Conservation (phyloP, 768 basidiomycete species). For the Dioszegia hungarica region DNA sequence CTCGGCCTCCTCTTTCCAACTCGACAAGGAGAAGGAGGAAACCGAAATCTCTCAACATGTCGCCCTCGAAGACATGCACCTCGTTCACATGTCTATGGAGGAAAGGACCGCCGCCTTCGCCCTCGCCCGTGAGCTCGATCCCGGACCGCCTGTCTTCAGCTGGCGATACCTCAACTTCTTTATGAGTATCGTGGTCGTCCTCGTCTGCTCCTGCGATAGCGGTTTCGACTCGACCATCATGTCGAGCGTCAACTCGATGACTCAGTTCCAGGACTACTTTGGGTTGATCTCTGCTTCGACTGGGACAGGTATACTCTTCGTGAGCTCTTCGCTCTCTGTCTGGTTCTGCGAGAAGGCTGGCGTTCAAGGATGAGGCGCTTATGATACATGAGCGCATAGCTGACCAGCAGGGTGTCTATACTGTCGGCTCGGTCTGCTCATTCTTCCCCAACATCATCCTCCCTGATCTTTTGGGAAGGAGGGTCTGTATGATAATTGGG, state of each 20-base stretch:
- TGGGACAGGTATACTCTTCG: slow-evolving; percentile 57
- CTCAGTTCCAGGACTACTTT: slow-evolving; percentile 53
- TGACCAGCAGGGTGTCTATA: slow-evolving; percentile 54
- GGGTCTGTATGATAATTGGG: slow-evolving; percentile 56
- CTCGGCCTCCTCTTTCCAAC: no score
- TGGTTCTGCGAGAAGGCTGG: no score
- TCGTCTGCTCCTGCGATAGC: background rate
- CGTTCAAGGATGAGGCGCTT: no score
- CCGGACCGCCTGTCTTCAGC: slow-evolving; percentile 7
- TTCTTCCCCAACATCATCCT: slow-evolving; percentile 50
- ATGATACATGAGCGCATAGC: no score
- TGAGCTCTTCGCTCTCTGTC: slow-evolving; percentile 13
- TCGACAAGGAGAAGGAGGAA: no score
- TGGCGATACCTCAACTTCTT: slow-evolving; percentile 8
- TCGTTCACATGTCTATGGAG: slow-evolving; percentile 14
- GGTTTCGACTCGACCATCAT: slow-evolving; percentile 59
- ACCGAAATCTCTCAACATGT: no score
- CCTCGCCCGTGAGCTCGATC: slow-evolving; percentile 16
- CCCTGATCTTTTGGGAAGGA: slow-evolving; percentile 55
- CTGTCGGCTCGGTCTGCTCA: slow-evolving; percentile 44
- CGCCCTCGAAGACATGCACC: background rate
- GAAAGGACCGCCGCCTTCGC: slow-evolving; percentile 15
- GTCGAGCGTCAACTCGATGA: slow-evolving; percentile 55
- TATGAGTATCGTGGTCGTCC: background rate
- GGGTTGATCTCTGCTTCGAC: slow-evolving; percentile 52